phyloP scores from a whole-genome alignment of 2,329 filamentous ascomycete genomes.

The Passalora sequoiae region DNA sequence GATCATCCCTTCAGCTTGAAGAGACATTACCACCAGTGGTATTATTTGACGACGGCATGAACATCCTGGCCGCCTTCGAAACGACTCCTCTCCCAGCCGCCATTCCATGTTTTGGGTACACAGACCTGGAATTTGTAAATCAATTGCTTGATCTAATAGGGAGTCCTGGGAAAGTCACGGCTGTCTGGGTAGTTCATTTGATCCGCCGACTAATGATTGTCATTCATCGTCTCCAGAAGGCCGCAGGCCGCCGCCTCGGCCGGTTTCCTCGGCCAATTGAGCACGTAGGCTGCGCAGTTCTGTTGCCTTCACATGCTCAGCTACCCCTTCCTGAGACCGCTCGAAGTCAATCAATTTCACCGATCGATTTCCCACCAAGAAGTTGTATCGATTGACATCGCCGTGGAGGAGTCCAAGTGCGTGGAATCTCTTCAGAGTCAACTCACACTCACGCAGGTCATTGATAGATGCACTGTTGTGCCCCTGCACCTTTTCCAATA shows the following conservation, averaged over 20 bases:
- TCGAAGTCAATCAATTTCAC: conserved; percentile 15
- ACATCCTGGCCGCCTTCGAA: no score
- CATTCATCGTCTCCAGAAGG: background rate
- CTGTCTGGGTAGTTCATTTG: no score
- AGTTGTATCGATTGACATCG: conserved; percentile 17
- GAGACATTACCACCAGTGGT: no score
- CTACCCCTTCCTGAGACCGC: conserved; percentile 1
- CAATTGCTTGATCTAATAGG: no score
- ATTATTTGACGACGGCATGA: no score
- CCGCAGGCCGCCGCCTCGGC: background rate
- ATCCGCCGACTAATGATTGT: no score
- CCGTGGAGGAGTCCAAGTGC: conserved; percentile 12
- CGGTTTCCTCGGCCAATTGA: background rate
- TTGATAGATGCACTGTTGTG: conserved; percentile 5
- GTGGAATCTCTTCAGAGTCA: conserved; percentile 8
- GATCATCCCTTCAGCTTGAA: no score
- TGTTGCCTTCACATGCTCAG: background rate
- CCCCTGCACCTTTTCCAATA: conserved; percentile 7
- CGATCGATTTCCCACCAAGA: conserved; percentile 6
- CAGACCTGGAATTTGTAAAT: no score
- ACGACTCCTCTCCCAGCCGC: no score
- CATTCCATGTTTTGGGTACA: no score
- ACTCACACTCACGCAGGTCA: conserved; percentile 10
- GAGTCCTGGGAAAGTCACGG: no score
- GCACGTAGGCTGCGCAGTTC: background rate